phyloP scores from a whole-genome alignment of 2,329 filamentous ascomycete genomes.

The Nemania bipapillata region DNA sequence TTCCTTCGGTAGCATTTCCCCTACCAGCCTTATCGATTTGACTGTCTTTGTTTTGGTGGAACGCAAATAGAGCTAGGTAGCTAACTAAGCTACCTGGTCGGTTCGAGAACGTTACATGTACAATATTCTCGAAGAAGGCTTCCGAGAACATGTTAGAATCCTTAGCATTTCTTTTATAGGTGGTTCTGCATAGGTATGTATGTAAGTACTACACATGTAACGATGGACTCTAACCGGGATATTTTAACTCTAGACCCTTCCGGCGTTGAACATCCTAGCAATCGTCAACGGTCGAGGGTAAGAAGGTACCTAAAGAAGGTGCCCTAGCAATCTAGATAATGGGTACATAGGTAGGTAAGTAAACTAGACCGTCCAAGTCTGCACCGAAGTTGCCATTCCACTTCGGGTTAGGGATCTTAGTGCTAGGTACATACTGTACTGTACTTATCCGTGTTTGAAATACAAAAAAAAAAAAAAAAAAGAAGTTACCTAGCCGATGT shows the following conservation, averaged over 20 bases:
- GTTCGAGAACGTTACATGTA: neutral
- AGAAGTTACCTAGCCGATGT: neutral
- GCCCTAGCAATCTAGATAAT: no score
- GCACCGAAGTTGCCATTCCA: slow-evolving; percentile 4
- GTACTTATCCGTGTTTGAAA: neutral
- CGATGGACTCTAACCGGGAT: neutral
- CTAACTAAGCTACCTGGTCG: neutral
- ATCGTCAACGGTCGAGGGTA: slow-evolving; percentile 3
- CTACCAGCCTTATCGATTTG: neutral
- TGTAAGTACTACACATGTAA: neutral
- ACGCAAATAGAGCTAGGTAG: neutral
- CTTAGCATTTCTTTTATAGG: neutral
- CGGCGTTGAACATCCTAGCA: neutral
- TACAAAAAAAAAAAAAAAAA: neutral
- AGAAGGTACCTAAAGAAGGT: no score
- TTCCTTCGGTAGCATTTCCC: neutral
- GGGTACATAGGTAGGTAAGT: neutral
- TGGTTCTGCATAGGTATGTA: neutral
- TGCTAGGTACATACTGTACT: neutral
- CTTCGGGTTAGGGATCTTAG: slow-evolving; percentile 2
- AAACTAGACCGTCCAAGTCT: slow-evolving; percentile 2
- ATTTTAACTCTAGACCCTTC: neutral
- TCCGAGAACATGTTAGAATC: neutral
- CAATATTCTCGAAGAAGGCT: neutral
- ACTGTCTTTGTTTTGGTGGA: neutral